Evolutionary conservation across 495 filamentous ascomycete species (phyloP), one percentile per base, ranked within the genome.

Genomic region (Parmelia sp.): DNA sequence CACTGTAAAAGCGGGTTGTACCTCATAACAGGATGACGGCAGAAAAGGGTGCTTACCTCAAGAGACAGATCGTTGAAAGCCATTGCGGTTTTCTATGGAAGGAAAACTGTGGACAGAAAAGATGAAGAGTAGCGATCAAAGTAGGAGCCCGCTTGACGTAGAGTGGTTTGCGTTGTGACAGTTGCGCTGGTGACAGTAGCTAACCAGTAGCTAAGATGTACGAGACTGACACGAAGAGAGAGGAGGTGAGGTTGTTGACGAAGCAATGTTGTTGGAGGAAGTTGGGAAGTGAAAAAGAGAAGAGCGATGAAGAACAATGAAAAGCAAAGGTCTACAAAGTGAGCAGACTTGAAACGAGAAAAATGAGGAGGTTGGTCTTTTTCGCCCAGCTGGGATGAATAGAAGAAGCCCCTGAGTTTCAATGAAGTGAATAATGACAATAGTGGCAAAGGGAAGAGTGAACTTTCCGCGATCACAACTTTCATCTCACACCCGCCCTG

Each of bases 41-140:
- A 57, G 29, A 19, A 9, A 23, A 10, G 27, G 2, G 10, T 21
- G 27, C 29, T 23, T 63, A 57, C 61, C 53, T 63, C 61, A 12
- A 44, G 40, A n/a, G 53, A 31, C 1, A 63, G 61, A 57, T 27
- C 10, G 25, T 63, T 57, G 53, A 63, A 63, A 57, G 51, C 29
- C 61, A 63, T 63, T 27, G 51, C 53, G 53, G 23, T 17, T 19
- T 42, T 35, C 23, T 42, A 44, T 42, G 39, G 61, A 25, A 47
- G 8, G 29, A n/a, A 36, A 8, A 55, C 27, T 9, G 8, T 35
- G 29, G 51, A 55, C 14, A 53, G 49, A 53, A 23, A 4, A 9
- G 12, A 29, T 51, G 47, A 31, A 31, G 4, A 33, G 51, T 55
- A 21, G 17, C 7, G 17, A 23, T 33, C 29, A 33, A 33, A 15